A percentile compares a stretch with the other conserved stretches of the same genome.
phyloP scores from a whole-genome alignment of 2,329 filamentous ascomycete species.

The Fusarium sp. region DNA sequence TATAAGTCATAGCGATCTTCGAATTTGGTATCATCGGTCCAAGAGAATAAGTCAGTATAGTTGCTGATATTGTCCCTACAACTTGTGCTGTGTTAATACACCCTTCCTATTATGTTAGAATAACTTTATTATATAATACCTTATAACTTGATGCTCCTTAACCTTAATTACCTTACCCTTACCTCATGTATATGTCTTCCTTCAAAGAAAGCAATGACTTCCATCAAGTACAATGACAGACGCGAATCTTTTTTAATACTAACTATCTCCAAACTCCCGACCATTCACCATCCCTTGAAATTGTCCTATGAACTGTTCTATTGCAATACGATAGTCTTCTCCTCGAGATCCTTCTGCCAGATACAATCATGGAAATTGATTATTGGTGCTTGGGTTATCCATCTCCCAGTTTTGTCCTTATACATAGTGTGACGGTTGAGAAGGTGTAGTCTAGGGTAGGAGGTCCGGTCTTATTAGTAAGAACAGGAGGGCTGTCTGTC shows the following conservation, averaged over 20 bases:
- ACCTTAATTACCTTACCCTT: too few species aligned
- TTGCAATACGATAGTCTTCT: not conserved
- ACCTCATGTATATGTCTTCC: fast-evolving
- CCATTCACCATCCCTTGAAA: not conserved
- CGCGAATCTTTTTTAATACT: not conserved
- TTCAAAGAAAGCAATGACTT: not conserved
- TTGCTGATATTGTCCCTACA: not conserved
- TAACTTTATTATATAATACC: too few species aligned
- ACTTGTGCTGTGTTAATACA: not conserved
- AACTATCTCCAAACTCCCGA: fast-evolving
- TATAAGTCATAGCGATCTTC: not conserved
- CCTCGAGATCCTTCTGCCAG: not conserved
- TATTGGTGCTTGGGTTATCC: not conserved
- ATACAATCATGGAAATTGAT: fast-evolving
- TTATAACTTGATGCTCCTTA: too few species aligned
- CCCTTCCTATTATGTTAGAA: not conserved
- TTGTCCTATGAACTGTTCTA: not conserved
- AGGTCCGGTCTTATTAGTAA: too few species aligned
- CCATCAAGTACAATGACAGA: fast-evolving
- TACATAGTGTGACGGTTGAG: too few species aligned
- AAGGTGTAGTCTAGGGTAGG: too few species aligned
- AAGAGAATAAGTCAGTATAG: not conserved
- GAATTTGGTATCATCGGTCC: not conserved
- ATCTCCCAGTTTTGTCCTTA: not conserved
- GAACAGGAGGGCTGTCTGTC: too few species aligned